Evolutionary conservation across 2,329 filamentous ascomycete species (phyloP).

Genomic region (Coniochaeta sp.): DNA sequence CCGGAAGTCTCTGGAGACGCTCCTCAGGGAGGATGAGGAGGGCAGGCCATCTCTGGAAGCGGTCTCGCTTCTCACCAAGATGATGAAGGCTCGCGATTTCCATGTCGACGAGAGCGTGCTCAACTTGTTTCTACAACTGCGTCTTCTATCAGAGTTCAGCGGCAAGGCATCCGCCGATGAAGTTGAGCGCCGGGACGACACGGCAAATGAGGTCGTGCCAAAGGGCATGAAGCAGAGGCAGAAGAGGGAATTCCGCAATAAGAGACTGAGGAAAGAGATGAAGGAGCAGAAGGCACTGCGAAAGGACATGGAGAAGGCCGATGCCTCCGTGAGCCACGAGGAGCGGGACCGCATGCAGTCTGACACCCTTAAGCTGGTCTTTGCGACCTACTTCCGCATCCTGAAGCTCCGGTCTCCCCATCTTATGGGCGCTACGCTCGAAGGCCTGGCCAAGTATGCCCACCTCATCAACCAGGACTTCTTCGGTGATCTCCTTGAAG

Average conservation of each 20-base stretch:
- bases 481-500: slow-evolving; percentile 92
- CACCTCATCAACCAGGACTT: slow-evolving; percentile 99
- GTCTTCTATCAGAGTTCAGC: slow-evolving; percentile 80
- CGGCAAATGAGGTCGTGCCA: slow-evolving; percentile 4
- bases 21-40: slow-evolving; percentile 85
- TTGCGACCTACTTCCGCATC: slow-evolving; percentile 90
- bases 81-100: slow-evolving; percentile 88
- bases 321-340: slow-evolving; percentile 85
- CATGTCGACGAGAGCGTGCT: slow-evolving; percentile 76
- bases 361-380: slow-evolving; percentile 92
- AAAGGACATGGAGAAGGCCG: slow-evolving; percentile 88
- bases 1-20: slow-evolving; percentile 66
- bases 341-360: slow-evolving; percentile 90
- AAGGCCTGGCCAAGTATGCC: slow-evolving; percentile 87
- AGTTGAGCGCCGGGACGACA: slow-evolving; percentile 49
- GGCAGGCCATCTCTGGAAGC: slow-evolving; percentile 83
- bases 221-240: slow-evolving; percentile 57
- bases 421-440: slow-evolving; percentile 94
- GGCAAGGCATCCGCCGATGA: slow-evolving; percentile 74
- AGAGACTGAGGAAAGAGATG: slow-evolving; percentile 72
- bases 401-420: slow-evolving; percentile 74
- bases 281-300: slow-evolving; percentile 84
- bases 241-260: slow-evolving; percentile 82
- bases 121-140: slow-evolving; percentile 85
- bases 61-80: slow-evolving; percentile 77